phyloP scores from a whole-genome alignment of 1,139 yeast species.

The Zygosaccharomyces pseudobailii region DNA sequence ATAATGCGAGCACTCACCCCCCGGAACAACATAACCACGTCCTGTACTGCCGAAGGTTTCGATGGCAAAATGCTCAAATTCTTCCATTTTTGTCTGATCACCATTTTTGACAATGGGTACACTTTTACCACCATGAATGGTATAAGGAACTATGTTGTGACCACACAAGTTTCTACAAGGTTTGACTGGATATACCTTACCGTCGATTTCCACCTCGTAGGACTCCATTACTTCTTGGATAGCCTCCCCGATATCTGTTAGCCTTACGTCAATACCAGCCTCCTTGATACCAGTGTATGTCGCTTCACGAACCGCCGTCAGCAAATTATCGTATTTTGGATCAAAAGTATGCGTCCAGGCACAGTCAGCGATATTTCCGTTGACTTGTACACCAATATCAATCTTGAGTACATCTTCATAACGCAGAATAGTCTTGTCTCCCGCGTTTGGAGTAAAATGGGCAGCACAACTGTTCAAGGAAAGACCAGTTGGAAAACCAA shows the following conservation, averaged over 20 bases:
- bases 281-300: conserved; percentile 90
- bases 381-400: conserved; percentile 94
- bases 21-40: conserved; percentile 76
- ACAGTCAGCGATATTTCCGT: conserved; percentile 92
- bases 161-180: conserved; percentile 92
- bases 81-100: conserved; percentile 96
- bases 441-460: conserved; percentile 95
- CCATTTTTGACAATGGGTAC: conserved; percentile 95
- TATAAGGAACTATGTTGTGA: conserved; percentile 79
- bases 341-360: conserved; percentile 93
- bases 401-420: conserved; percentile 95
- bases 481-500: conserved; percentile 97
- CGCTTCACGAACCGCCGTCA: conserved; percentile 85
- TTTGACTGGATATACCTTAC: conserved; percentile 78
- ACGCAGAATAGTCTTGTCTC: conserved; percentile 74
- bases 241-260: conserved; percentile 93
- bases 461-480: conserved; percentile 94
- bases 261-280: conserved; percentile 93
- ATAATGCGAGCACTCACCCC: conserved; percentile 94
- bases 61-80: conserved; percentile 95
- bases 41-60: conserved; percentile 98
- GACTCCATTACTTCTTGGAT: conserved; percentile 97
- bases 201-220: conserved; percentile 86
- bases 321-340: conserved; percentile 70
- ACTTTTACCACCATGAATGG: conserved; percentile 90